Conservation (phyloP, 208 protist genomes). For the Leishmania tarentolae region DNA sequence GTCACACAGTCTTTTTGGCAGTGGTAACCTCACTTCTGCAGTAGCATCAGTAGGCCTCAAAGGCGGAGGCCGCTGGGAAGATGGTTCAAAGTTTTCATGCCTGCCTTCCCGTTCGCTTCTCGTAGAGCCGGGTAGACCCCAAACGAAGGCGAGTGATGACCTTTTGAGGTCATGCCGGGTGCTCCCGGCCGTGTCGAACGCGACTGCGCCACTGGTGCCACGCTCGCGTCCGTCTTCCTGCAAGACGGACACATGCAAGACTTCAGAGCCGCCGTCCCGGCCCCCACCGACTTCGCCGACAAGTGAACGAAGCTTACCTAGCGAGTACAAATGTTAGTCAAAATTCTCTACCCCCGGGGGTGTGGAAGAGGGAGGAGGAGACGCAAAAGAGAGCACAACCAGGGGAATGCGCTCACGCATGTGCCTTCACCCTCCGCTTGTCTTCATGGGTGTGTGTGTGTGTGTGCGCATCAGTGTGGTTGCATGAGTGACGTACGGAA, state of each 20-base stretch:
- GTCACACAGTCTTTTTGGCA: background rate
- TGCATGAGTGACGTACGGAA: background rate
- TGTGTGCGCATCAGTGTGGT: background rate
- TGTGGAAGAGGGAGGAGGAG: background rate
- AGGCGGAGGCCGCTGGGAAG: background rate
- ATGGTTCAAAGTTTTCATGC: background rate
- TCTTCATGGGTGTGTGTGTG: background rate
- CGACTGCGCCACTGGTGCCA: slow-evolving; percentile 7
- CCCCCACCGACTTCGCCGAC: slow-evolving; percentile 5
- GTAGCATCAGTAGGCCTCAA: background rate
- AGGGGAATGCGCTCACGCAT: background rate
- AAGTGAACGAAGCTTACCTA: slow-evolving; percentile 1
- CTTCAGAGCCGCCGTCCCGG: slow-evolving; percentile 2
- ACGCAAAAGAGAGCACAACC: background rate
- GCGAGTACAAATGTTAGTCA: slow-evolving; percentile 9
- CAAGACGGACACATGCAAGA: slow-evolving; percentile 6
- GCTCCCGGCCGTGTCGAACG: background rate
- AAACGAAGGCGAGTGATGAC: slow-evolving; percentile 9
- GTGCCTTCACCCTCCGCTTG: background rate
- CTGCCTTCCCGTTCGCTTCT: background rate
- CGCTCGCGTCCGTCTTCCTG: slow-evolving; percentile 17
- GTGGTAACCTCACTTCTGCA: background rate
- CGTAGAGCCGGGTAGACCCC: background rate
- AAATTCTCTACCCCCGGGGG: background rate
- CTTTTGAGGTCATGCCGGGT: slow-evolving; percentile 7